Evolutionary conservation across 768 basidiomycete species (phyloP).

Genomic region (Kwoniella sp.): DNA sequence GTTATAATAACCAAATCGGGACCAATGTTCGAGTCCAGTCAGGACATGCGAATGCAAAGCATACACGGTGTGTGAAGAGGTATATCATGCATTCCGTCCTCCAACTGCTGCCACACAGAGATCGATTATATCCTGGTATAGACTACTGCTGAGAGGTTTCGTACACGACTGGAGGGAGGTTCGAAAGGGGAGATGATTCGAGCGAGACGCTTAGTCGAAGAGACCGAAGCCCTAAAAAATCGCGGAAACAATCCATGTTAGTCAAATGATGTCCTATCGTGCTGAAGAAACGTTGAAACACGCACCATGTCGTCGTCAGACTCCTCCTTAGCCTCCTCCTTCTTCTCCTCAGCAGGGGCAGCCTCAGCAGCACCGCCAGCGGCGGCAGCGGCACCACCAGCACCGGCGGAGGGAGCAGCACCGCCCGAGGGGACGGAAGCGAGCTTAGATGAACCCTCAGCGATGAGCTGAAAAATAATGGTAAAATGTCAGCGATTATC

Average conservation of each 20-base stretch:
- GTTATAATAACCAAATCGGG: too few species aligned
- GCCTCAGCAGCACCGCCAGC: slow-evolving; percentile 63
- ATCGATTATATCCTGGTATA: neutral
- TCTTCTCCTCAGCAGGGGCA: slow-evolving; percentile 68
- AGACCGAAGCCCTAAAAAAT: slow-evolving; percentile 78
- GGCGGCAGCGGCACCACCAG: slow-evolving; percentile 63
- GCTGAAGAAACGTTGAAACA: neutral
- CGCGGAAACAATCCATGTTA: neutral
- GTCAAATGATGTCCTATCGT: neutral
- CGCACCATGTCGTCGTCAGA: slow-evolving; percentile 94
- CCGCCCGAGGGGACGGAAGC: slow-evolving; percentile 94
- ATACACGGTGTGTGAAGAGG: neutral
- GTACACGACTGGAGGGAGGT: slow-evolving; percentile 6
- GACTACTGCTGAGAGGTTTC: neutral
- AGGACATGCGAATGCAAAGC: too few species aligned
- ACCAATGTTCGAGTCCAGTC: too few species aligned
- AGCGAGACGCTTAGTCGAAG: slow-evolving; percentile 69
- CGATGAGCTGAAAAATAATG: slow-evolving; percentile 67
- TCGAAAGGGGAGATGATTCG: neutral
- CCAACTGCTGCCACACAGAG: neutral
- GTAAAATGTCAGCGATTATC: neutral
- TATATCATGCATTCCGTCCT: slow-evolving; percentile 21
- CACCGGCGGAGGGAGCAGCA: slow-evolving; percentile 59
- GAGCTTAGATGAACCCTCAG: slow-evolving; percentile 88
- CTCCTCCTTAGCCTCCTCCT: slow-evolving; percentile 77